Base-by-base conservation (phyloP, 805 yeast species). In the Candida nitratophila region DNA sequence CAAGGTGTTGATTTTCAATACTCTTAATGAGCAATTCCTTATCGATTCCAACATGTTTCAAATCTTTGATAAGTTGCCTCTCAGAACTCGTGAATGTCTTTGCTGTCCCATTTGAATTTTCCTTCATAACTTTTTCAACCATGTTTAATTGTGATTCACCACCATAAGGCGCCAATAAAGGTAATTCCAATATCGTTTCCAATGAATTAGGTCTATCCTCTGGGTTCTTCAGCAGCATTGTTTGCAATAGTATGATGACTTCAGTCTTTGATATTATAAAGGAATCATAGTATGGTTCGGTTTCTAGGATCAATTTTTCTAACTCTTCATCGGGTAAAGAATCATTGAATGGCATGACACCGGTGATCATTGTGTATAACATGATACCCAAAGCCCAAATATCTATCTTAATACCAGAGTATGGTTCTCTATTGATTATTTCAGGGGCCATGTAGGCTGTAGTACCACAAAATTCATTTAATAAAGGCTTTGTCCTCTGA, bases 361-460 rank as follows among this genome's bases (percentile, higher is more conserved):
- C 97, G 44, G 83, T 78, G 0, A 87, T 56, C 74, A 91, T 71
- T 0, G 97, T 89, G 59, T 83, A 93, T 9, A 91, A 64, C 15
- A 93, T 88, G 11, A 93, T 77, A 1, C 99, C 99, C 49, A 91
- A 64, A 0, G 96, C 79, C 99, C 99, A 91, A 7, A 86, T 79
- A 59, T 91, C 99, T 2, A 81, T 79, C 52, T 83, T 81, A 50
- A 78, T 74, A 0, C 97, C 98, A 36, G 80, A 79, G 60, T 89
- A 89, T 39, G 81, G 79, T 47, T 77, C 74, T 48, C 80, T 73
- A 44, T 70, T 68, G 16, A 90, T 68, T 48, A 93, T 69, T 59
- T 91, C 99, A 0, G 99, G 99, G 0, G 99, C 96, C 96, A 91
- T 90, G 60, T 91, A 91, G 3, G 88, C 95, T 1, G 89, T 80